Base-by-base conservation (phyloP, 495 filamentous ascomycete genomes). In the Penicillium coffeae region DNA sequence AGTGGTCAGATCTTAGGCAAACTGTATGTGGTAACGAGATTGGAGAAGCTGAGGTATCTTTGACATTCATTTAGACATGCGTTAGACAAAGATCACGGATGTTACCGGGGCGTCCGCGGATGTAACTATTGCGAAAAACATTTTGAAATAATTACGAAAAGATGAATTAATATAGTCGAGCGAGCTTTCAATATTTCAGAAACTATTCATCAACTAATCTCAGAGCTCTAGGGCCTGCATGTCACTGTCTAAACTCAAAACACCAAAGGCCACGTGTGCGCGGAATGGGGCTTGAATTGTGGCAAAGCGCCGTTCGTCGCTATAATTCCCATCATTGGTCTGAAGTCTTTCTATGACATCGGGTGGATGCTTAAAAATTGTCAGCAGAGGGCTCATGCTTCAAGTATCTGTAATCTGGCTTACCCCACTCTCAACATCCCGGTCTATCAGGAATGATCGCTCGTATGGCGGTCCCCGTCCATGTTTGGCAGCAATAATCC, bases 381-480 rank as follows among this genome's bases (percentile, higher is more conserved):
- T 47, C 38, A 47, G 44, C 21, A 30, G 47, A 38, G 18, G 30
- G 22, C 8, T 2, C 25, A 35, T 44, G 15, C 8, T n/a, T 22
- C 22, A 37, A 38, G n/a, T 18, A 1, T n/a, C 38, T 30, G 32
- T 33, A 14, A 39, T 30, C 10, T 16, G n/a, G 42, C 65, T 56
- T 52, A 63, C 57, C 34, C 43, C 30, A 21, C 0, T 12, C 7
- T 45, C 46, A 27, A 55, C 50, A 27, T 48, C 33, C 14, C 45
- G 54, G 7, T 37, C 50, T 21, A 56, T 56, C 22, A 73, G 61
- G 33, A 67, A 63, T 10, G 77, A 73, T 48, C 75, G 65, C 43
- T 69, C 56, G 63, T 93, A 96, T 10, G 80, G 80, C 14, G 90
- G 90, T 0, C 90, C 92, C 7, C 79, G 77, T 2, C 88, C 88